Conservation (phyloP, 179 eudicot genomes). For the Beta macrorhiza region DNA sequence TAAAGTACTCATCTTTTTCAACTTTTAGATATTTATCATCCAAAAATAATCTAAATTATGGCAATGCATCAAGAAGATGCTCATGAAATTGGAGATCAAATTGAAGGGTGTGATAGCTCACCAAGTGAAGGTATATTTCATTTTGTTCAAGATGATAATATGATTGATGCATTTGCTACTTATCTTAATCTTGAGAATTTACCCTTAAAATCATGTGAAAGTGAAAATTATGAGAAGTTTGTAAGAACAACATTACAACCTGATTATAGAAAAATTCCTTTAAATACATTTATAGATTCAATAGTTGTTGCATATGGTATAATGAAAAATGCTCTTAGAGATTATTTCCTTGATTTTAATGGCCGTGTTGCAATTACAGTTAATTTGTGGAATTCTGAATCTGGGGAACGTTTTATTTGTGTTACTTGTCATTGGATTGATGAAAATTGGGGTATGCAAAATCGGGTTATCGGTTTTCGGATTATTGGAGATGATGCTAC, state of each 20-base stretch:
- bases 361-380: neutral
- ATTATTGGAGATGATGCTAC: neutral
- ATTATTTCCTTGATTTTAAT: neutral
- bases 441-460: neutral
- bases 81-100: neutral
- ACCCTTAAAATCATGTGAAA: neutral
- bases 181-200: neutral
- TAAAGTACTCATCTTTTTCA: neutral
- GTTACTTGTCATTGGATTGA: slow-evolving; percentile 21
- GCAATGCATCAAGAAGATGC: neutral
- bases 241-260: neutral
- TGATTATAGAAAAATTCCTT: neutral
- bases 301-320: neutral
- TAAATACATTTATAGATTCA: neutral
- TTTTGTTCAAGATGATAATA: neutral
- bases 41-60: neutral
- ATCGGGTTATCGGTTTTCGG: slow-evolving; percentile 9
- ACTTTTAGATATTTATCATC: neutral
- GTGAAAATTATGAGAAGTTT: neutral
- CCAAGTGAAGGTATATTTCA: slow-evolving; percentile 9
- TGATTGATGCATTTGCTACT: neutral
- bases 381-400: slow-evolving; percentile 16
- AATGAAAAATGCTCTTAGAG: neutral
- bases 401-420: slow-evolving; percentile 6
- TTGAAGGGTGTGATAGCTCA: neutral